phyloP scores from a whole-genome alignment of 352 stramenopile species.

The Phytophthora palmivora region DNA sequence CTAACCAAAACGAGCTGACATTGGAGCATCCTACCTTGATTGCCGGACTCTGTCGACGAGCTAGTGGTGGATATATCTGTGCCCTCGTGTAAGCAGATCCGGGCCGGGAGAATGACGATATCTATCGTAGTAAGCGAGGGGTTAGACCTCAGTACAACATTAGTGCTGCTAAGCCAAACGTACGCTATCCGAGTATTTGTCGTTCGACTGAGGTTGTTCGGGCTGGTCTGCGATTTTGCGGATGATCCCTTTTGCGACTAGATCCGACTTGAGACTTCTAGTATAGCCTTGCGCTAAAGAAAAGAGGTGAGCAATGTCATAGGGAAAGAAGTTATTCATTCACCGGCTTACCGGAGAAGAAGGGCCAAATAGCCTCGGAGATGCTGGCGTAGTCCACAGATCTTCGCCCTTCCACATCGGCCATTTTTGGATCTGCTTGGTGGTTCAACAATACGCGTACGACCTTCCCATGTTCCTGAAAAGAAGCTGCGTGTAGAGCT shows the following conservation, averaged over 20 bases:
- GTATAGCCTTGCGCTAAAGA: constrained; percentile 50
- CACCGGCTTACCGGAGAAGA: constrained; percentile 53
- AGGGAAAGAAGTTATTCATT: background rate
- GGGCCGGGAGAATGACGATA: constrained; percentile 78
- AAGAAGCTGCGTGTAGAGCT: constrained; percentile 66
- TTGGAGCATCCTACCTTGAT: constrained; percentile 45
- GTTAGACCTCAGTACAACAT: background rate
- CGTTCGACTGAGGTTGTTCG: constrained; percentile 41
- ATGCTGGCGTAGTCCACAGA: constrained; percentile 77
- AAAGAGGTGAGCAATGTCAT: background rate
- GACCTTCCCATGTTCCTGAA: constrained; percentile 74
- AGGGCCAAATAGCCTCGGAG: constrained; percentile 75
- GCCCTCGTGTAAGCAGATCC: constrained; percentile 76
- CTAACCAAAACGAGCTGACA: background rate
- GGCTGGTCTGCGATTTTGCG: constrained; percentile 66
- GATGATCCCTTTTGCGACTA: constrained; percentile 70
- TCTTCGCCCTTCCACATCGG: constrained; percentile 53
- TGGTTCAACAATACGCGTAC: constrained; percentile 60
- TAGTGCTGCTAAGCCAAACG: background rate
- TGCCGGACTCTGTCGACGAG: constrained; percentile 47
- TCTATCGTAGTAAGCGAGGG: constrained; percentile 35
- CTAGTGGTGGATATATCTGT: constrained; percentile 60
- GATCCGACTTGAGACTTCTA: constrained; percentile 62
- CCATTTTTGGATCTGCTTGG: constrained; percentile 53
- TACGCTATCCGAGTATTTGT: constrained; percentile 63